Evolutionary conservation across 352 stramenopile species (phyloP), one percentile per base, ranked within the genome.

Genomic region (Phytophthora idaei): DNA sequence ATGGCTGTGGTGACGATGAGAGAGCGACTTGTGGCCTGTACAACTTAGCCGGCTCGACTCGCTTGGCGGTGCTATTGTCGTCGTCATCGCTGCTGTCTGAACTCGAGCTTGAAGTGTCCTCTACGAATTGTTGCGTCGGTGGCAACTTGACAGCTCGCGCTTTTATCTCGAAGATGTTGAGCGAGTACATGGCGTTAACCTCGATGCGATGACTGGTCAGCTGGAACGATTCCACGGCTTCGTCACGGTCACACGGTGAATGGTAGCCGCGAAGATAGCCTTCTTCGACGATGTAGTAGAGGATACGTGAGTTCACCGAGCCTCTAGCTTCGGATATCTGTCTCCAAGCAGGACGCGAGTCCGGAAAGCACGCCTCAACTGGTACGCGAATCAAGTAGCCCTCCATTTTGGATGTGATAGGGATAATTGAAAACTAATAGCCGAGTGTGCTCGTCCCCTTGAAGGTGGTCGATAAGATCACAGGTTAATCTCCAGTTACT

Each of bases 271-370:
- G 69, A 46, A 92, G 37, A 49, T 75, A 90, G 0, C 84, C 84
- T 73, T 90, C 84, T 47, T 81, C 81, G 3, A 90, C 54, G 47
- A 84, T 66, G 49, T 90, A 92, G 61, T 90, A 92, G 8, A 92
- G 71, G 48, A 89, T 21, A 12, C 75, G 71, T 5, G 68, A 54
- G 61, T 69, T 32, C 54, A 71, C 42, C 8, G 73, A 57, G 21
- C 17, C 27, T 12, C 5, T 53, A 12, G 42, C 37, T 27, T 76
- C 60, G 21, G 46, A 39, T 14, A 37, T 41, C 27, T 70, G 63
- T 39, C 53, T 64, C 71, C 67, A 76, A 3, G 48, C 57, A 50
- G 71, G 67, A 41, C 63, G 58, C 1, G 56, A 32, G 7, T 73
- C 71, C 9, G 69, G 56, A 55, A 73, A 72, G 34, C 67, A 71